Base-by-base conservation (phyloP, 1,284 basidiomycete species). In the Xerocomus amazonicus region DNA sequence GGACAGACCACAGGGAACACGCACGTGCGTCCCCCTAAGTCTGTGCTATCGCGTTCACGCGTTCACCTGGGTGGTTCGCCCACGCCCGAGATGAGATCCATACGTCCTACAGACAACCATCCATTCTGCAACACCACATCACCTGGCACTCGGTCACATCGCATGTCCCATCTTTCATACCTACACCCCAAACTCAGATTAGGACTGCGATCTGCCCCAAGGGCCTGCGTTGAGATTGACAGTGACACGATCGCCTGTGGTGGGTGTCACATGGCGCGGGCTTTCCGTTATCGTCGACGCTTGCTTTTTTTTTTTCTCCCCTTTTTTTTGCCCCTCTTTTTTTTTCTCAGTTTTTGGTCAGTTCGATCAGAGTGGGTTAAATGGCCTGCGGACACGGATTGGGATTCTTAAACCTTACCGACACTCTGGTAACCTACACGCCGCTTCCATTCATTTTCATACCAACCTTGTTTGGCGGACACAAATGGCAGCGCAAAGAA, bases 401-500 rank as follows among this genome's bases (percentile, higher is more conserved):
- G 19, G 14, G 40, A 41, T 42, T 23, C 23, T 36, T 16, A 16
- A 43, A 43, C 33, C n/a, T 43, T 12, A 43, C 43, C 43, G 43
- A 35, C 26, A 16, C 32, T 13, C 6, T 34, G 43, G 43, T 17
- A 40, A 26, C 39, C n/a, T 5, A 14, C 16, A 31, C 28, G 29
- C 40, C 29, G 40, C 40, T 42, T 44, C 33, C 33, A 44, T 44
- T 43, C n/a, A 35, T 17, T 23, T 44, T 44, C 33, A 35, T 44
- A 28, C 16, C 33, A 44, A 44, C 43, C 43, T 44, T 44, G 43
- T 36, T 26, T n/a, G 43, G 43, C 33, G 34, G 26, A 29, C 27
- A 23, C 19, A 23, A 23, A 23, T 23, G 19, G 19, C 19, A 23
- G 19, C 19, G 19, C 19, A 16, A 26, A 28, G 37, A 3, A 39